phyloP scores from a whole-genome alignment of 495 filamentous ascomycete species.

The Hypoxylon perforatum region DNA sequence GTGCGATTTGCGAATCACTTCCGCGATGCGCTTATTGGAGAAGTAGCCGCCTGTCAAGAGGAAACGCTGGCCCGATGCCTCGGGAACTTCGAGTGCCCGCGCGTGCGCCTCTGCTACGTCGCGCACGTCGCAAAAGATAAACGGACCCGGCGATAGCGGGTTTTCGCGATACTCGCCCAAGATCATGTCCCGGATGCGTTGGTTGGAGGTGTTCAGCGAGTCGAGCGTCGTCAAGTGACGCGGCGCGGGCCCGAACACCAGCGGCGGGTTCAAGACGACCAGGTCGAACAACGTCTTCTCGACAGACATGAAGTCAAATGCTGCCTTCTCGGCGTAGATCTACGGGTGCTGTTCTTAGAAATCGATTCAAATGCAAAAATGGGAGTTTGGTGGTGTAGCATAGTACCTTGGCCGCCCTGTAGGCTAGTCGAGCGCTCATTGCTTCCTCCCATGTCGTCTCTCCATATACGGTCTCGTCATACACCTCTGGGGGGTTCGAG shows the following conservation, averaged over 20 bases:
- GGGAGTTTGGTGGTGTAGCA: no score
- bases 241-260: constrained; percentile 2
- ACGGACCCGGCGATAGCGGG: neutral
- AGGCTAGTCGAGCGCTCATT: no score
- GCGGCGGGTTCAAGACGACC: neutral
- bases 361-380: no score
- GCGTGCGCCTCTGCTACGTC: constrained; percentile 40
- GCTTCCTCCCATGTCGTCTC: no score
- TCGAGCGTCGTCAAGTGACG: constrained; percentile 3
- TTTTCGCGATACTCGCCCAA: neutral
- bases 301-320: constrained; percentile 12
- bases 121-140: constrained; percentile 23
- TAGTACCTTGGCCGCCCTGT: no score
- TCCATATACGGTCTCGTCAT: no score
- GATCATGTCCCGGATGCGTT: constrained; percentile 11
- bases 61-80: constrained; percentile 21
- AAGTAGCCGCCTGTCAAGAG: constrained; percentile 5
- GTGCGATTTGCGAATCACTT: constrained; percentile 4
- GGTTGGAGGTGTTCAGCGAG: constrained; percentile 22
- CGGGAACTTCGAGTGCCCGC: constrained; percentile 12
- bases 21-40: constrained; percentile 7
- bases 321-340: constrained; percentile 25
- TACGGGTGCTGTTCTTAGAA: no score
- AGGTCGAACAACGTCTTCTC: constrained; percentile 12
- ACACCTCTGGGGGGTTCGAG: no score